Evolutionary conservation across 1,284 basidiomycete species (phyloP).

Genomic region (Volvariella volvacea): DNA sequence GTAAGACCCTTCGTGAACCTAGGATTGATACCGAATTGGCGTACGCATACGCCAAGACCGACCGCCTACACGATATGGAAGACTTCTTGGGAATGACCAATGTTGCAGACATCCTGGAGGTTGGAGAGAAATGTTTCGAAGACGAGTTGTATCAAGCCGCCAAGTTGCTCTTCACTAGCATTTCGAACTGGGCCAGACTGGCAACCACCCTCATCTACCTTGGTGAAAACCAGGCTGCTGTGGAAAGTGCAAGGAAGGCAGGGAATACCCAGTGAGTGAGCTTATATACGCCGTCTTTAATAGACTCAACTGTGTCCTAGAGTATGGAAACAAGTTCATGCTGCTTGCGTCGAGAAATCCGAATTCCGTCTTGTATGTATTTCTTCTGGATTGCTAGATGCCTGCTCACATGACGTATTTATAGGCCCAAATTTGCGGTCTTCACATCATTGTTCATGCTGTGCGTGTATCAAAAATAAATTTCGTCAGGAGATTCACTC

Average conservation of each 20-base stretch:
- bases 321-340: conserved; percentile 99
- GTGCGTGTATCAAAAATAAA: conserved; percentile 34
- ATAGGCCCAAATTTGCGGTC: conserved; percentile 94
- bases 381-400: not conserved
- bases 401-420: not conserved
- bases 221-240: conserved; percentile 95
- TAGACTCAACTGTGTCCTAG: conserved; percentile 27
- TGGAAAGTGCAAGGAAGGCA: conserved; percentile 97
- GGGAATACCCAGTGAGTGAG: conserved; percentile 88
- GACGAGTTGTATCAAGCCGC: conserved; percentile 98
- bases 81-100: conserved; percentile 99
- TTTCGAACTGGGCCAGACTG: conserved; percentile 97
- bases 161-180: conserved; percentile 92
- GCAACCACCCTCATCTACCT: conserved; percentile 99
- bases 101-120: conserved; percentile 92
- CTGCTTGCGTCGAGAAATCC: conserved; percentile 94
- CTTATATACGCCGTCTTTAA: conserved; percentile 4
- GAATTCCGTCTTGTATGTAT: conserved; percentile 81
- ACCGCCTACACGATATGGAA: conserved; percentile 98
- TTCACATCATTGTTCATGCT: conserved; percentile 91
- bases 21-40: conserved; percentile 98
- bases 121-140: conserved; percentile 99
- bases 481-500: conserved; percentile 3
- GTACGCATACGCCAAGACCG: conserved; percentile 96
- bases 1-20: conserved; percentile 94